phyloP scores from a whole-genome alignment of 768 basidiomycete genomes.

The Mycena rosella region DNA sequence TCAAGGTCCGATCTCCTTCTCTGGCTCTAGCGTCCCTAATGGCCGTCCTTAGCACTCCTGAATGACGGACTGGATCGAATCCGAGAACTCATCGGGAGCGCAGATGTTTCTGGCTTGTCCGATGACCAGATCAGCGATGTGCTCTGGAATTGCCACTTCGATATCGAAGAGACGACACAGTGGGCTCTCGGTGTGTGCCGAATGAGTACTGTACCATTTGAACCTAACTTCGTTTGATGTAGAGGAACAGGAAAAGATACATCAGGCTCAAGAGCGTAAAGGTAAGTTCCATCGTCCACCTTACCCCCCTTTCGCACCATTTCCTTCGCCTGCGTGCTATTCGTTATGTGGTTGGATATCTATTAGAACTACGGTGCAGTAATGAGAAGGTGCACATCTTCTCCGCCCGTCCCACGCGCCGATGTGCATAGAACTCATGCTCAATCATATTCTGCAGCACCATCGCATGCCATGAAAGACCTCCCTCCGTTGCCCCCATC shows the following conservation, averaged over 20 bases:
- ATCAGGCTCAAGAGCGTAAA: constrained; percentile 79
- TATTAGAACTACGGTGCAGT: constrained; percentile 50
- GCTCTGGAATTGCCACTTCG: constrained; percentile 91
- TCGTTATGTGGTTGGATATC: constrained; percentile 35
- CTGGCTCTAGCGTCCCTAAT: constrained; percentile 28
- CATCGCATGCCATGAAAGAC: constrained; percentile 31
- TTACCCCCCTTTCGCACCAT: constrained; percentile 40
- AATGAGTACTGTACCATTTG: background rate
- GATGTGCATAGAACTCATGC: constrained; percentile 38
- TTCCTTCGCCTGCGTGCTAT: constrained; percentile 46
- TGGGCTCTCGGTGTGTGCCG: constrained; percentile 78
- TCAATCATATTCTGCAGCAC: constrained; percentile 25
- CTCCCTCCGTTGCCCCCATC: constrained; percentile 36
- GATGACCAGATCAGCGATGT: constrained; percentile 82
- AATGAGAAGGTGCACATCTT: constrained; percentile 74
- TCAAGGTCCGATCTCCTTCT: constrained; percentile 64
- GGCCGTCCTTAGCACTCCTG: constrained; percentile 65
- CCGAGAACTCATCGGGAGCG: constrained; percentile 74
- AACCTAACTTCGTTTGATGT: constrained; percentile 30
- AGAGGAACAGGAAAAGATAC: constrained; percentile 80
- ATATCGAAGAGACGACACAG: constrained; percentile 80
- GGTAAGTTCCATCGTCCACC: constrained; percentile 70
- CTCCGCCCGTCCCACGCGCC: constrained; percentile 37
- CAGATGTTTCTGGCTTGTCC: constrained; percentile 73
- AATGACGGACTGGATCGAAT: constrained; percentile 78